phyloP scores from a whole-genome alignment of 2,329 filamentous ascomycete genomes.

The Aspergillus novofumigatus region DNA sequence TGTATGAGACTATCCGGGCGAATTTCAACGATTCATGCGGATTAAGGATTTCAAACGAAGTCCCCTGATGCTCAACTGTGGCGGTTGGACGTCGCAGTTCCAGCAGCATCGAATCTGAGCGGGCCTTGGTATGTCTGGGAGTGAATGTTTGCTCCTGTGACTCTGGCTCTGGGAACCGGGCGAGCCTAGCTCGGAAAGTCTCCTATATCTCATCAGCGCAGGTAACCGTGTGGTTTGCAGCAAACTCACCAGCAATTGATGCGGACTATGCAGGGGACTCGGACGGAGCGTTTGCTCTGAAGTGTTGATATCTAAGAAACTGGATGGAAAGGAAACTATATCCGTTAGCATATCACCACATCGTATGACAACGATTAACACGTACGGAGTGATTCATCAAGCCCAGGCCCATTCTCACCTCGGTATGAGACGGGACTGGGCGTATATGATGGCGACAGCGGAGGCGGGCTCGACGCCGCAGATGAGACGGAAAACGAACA shows the following conservation, averaged over 20 bases:
- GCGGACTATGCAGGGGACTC: conserved; percentile 7
- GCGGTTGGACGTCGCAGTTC: conserved; percentile 19
- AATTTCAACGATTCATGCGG: conserved; percentile 33
- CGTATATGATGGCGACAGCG: conserved; percentile 36
- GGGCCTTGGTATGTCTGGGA: conserved; percentile 15
- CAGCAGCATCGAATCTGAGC: conserved; percentile 26
- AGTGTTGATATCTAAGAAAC: conserved; percentile 3
- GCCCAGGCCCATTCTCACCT: conserved; percentile 28
- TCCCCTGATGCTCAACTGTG: conserved; percentile 31
- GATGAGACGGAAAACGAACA: conserved; percentile 27
- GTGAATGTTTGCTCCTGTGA: conserved; percentile 15
- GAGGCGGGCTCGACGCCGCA: conserved; percentile 31
- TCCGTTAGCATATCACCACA: background rate
- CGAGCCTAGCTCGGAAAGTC: conserved; percentile 29
- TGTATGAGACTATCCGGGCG: conserved; percentile 33
- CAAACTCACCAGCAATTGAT: conserved; percentile 14
- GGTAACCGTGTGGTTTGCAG: background rate
- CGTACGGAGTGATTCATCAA: conserved; percentile 20
- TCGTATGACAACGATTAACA: background rate
- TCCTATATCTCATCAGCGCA: conserved; percentile 17
- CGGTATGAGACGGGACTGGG: conserved; percentile 26
- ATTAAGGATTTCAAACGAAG: conserved; percentile 37
- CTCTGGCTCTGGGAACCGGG: conserved; percentile 17
- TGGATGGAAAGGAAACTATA: conserved; percentile 10
- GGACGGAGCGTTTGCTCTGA: background rate